Evolutionary conservation across 2,329 filamentous ascomycete species (phyloP), one percentile per base, ranked within the genome.

Genomic region (Botrytis fragariae): DNA sequence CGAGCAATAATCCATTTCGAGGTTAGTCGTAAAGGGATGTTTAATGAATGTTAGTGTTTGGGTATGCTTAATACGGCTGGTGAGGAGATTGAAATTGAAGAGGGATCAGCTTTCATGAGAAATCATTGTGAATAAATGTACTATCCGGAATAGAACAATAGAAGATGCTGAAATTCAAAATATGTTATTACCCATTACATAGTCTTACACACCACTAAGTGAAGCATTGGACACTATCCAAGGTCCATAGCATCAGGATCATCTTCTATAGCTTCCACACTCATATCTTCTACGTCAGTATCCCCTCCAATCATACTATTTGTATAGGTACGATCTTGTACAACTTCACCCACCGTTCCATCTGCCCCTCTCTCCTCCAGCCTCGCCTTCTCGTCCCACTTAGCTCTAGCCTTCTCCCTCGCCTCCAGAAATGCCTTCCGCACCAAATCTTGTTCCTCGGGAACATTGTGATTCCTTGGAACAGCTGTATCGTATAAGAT

Each of bases 401-500:
- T 85, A 77, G 92, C 89, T 71, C 92, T 85, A 48, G 89, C 86
- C 72, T 94, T 87, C 64, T 88, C 88, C 70, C 94, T 87, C 3
- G 93, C 89, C 81, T 97, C 95, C 70, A 95, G 85, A 76, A 98
- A 94, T 14, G 93, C 93, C 82, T 91, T 93, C 74, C 94, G 87
- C 75, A 97, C 93, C 75, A 88, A 91, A 81, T 95, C 92, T 44
- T 91, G 87, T 76, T 93, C 91, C 80, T 90, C 87, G 0, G 94
- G 90, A 32, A 97, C 88, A 0, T 89, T 91, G 76, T 98, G 82
- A 25, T 93, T 94, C 65, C 87, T 86, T 10, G 95, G 94, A 68
- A 96, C 90, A 8, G 71, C 71, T 51, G 63, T 61, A 75, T 87
- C 88, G 83, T 98, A 98, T 54, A 98, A 88, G 25, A 99, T 92